These are phyloP conservation scores for Camillea tinctor DNA, from an alignment of 2,329 filamentous ascomycete species.

Conservation along the genomic window DNA sequence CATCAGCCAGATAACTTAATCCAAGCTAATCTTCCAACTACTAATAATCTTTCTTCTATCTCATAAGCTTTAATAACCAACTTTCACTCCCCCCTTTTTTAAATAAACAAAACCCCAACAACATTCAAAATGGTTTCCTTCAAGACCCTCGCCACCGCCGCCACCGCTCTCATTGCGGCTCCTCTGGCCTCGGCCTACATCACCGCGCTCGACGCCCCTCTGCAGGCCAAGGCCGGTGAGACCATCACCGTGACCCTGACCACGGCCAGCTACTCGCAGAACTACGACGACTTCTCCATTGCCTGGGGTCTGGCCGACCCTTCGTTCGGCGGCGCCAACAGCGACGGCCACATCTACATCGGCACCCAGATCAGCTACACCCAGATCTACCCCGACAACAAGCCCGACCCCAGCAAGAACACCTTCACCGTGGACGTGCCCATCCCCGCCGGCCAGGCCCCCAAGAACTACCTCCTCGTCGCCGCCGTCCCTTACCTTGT, in stretches of 20 bases:
- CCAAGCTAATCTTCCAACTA: neutral
- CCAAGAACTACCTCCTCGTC: conserved; percentile 25
- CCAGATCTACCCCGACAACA: conserved; percentile 22
- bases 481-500: conserved; percentile 31
- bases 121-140: conserved; percentile 27
- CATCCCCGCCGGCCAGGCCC: conserved; percentile 15
- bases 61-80: neutral
- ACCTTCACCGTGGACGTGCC: conserved; percentile 19
- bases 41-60: neutral
- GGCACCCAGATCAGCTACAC: conserved; percentile 32
- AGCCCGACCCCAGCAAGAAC: conserved; percentile 21
- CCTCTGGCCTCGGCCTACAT: conserved; percentile 26
- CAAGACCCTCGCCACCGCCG: conserved; percentile 25
- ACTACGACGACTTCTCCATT: conserved; percentile 35
- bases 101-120: neutral
- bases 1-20: neutral
- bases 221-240: conserved; percentile 23
- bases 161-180: conserved; percentile 20
- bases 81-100: neutral
- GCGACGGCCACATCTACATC: conserved; percentile 24
- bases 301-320: conserved; percentile 28
- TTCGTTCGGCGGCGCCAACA: conserved; percentile 4
- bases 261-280: conserved; percentile 34
- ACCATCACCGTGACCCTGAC: conserved; percentile 26
- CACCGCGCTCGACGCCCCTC: conserved; percentile 22